phyloP scores from a whole-genome alignment of 2,329 filamentous ascomycete genomes.

The Hirsutella rhossiliensis region DNA sequence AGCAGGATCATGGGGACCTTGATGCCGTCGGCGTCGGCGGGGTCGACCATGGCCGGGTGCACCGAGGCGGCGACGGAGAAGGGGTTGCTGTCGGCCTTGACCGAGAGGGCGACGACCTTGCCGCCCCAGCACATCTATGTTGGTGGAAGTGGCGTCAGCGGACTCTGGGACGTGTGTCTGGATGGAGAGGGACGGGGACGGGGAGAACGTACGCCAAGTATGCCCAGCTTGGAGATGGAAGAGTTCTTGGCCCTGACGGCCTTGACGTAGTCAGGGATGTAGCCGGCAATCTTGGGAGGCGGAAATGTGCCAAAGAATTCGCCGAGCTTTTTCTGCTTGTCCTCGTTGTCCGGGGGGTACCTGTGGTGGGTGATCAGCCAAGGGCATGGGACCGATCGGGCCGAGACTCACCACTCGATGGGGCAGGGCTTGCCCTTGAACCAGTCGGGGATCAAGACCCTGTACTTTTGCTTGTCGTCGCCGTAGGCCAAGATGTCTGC shows the following conservation, averaged over 20 bases:
- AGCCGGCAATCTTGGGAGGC: slow-evolving; percentile 32
- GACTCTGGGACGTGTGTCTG: background rate
- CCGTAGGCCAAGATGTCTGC: slow-evolving; percentile 51
- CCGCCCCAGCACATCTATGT: slow-evolving; percentile 54
- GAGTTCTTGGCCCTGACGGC: slow-evolving; percentile 40
- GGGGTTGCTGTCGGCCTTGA: slow-evolving; percentile 36
- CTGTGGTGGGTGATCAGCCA: slow-evolving; percentile 13
- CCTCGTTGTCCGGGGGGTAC: slow-evolving; percentile 51
- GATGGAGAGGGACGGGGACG: background rate
- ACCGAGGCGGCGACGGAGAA: slow-evolving; percentile 41
- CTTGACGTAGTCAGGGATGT: slow-evolving; percentile 42
- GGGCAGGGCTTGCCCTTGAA: slow-evolving; percentile 62
- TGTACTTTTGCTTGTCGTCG: slow-evolving; percentile 54
- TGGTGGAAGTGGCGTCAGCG: slow-evolving; percentile 9
- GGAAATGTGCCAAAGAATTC: slow-evolving; percentile 44
- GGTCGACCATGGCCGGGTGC: slow-evolving; percentile 54
- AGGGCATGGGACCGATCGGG: too few species aligned
- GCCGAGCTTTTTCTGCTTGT: slow-evolving; percentile 48
- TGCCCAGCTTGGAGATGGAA: slow-evolving; percentile 44
- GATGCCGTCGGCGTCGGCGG: slow-evolving; percentile 46
- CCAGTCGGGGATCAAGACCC: slow-evolving; percentile 85
- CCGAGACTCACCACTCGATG: slow-evolving; percentile 31
- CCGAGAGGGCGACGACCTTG: slow-evolving; percentile 46
- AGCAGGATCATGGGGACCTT: slow-evolving; percentile 50
- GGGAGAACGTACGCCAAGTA: slow-evolving; percentile 40